Percentiles rank a stretch among this genome's conserved stretches.
Conservation (phyloP, 2,329 filamentous ascomycete genomes). For the Verticillium alfalfae region DNA sequence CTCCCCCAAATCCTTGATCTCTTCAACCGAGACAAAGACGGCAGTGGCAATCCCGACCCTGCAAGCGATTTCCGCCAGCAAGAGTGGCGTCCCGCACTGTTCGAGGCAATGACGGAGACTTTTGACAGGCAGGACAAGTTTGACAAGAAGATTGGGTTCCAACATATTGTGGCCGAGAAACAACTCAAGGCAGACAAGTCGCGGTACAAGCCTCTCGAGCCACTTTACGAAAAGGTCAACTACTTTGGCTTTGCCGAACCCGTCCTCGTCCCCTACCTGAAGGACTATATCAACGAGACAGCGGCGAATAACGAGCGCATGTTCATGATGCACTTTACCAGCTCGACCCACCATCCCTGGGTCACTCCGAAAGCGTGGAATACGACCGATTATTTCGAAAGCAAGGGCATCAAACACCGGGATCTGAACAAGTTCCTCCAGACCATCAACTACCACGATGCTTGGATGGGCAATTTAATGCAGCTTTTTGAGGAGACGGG, state of each 20-base stretch:
- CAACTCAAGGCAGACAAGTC: conserved; percentile 4
- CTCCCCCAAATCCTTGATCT: conserved; percentile 19
- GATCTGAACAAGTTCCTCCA: conserved; percentile 34
- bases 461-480: conserved; percentile 30
- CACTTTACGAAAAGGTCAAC: conserved; percentile 18
- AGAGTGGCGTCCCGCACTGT: conserved; percentile 10
- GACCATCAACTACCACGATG: conserved; percentile 29
- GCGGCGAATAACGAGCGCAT: conserved; percentile 21
- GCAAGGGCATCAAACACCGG: conserved; percentile 6
- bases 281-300: conserved; percentile 23
- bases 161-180: conserved; percentile 11
- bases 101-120: conserved; percentile 12
- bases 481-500: conserved; percentile 33
- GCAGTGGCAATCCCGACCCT: neutral
- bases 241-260: conserved; percentile 37
- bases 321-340: conserved; percentile 28
- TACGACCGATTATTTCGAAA: conserved; percentile 22
- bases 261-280: conserved; percentile 30
- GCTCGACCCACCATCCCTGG: conserved; percentile 37
- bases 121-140: conserved; percentile 12
- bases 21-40: conserved; percentile 12
- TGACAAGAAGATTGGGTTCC: conserved; percentile 15
- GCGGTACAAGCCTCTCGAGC: neutral
- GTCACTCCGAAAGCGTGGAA: conserved; percentile 22
- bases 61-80: conserved; percentile 7